Evolutionary conservation across 2,329 filamentous ascomycete species (phyloP), one percentile per base, ranked within the genome.

Genomic region (Bipolaris oryzae): DNA sequence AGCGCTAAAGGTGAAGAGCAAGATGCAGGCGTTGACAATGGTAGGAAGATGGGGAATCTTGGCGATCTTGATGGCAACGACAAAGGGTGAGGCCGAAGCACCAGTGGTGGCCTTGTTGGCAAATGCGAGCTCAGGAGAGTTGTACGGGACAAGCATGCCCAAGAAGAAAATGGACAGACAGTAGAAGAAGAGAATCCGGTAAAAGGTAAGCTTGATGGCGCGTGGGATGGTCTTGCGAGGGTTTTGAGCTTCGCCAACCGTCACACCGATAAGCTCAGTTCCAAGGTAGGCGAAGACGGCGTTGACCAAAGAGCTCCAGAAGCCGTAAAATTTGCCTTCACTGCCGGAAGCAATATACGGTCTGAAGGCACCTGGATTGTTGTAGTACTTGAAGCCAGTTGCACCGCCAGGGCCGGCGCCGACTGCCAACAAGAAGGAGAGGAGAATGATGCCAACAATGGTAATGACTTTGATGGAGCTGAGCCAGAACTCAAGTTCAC

Each of bases 111-210:
- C 80, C 41, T 74, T 78, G 73, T 79, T 84, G 65, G 87, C 86
- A 61, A 88, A 87, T 20, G 79, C 76, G 5, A 92, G 85, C 0
- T 84, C 74, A 0, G 61, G 0, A 37, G 84, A 85, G 80, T 93
- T 78, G 80, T 89, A 93, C 1, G 89, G 89, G 3, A 94, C 88
- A 49, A 89, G 82, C 83, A 91, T 90, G 69, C 90, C 90, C 52
- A 94, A 80, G 49, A 93, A 82, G 50, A 94, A 82, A 34, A 92
- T 88, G 20, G 85, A 87, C 56, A 91, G 76, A 67, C 87, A 82
- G 80, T 94, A 94, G 81, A 94, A 94, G 79, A 93, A 80, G 63
- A 91, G 77, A 73, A 94, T 93, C 55, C 90, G 90, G 80, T 85
- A 93, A 77, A 93, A 93, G 64, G 89, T 92, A 47, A 92, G 82